Conservation (phyloP, 2,329 filamentous ascomycete species). For the Alternaria triticina region DNA sequence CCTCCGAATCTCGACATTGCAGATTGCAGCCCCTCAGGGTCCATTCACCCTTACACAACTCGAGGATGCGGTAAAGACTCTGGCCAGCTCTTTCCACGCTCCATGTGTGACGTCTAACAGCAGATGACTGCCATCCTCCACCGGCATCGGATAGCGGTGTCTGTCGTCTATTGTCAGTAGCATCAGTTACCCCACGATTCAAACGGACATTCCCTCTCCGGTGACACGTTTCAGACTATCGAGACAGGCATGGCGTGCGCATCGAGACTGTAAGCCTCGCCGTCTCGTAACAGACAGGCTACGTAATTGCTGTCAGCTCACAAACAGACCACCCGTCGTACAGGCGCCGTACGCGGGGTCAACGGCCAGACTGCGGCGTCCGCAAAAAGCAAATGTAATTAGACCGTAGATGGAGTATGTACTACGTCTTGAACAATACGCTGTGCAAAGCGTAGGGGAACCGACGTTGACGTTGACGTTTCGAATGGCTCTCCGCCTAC, state of each 20-base stretch:
- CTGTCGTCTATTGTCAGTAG: neutral
- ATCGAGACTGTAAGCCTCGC: neutral
- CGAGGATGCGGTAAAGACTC: neutral
- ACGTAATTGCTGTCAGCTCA: neutral
- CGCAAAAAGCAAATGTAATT: slow-evolving; percentile 4
- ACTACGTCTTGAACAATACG: neutral
- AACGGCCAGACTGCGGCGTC: neutral
- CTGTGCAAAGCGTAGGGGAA: slow-evolving; percentile 24
- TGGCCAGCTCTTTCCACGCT: neutral
- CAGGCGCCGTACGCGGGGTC: slow-evolving; percentile 3
- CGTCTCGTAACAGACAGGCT: neutral
- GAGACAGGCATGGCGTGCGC: neutral
- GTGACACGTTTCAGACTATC: neutral
- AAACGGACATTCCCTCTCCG: neutral
- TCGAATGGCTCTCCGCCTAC: slow-evolving; percentile 34
- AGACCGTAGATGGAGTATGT: neutral
- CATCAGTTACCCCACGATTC: neutral
- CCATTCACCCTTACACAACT: slow-evolving; percentile 2
- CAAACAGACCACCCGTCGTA: neutral
- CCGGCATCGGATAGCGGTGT: slow-evolving; percentile 17
- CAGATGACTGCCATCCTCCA: neutral
- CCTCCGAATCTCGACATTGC: slow-evolving; percentile 11
- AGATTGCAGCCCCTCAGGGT: slow-evolving; percentile 2
- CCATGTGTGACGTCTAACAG: slow-evolving; percentile 5
- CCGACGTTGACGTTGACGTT: slow-evolving; percentile 17